Evolutionary conservation across 78 protist genomes (phyloP).

Genomic region (Dictyostelium discoideum): dicty_2.7 NC_007089.4:5913001-5913500

Average conservation of each 20-base stretch:
- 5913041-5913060: background rate
- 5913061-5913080: background rate
- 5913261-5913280: background rate
- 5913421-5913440: background rate
- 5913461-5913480: background rate
- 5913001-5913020: background rate
- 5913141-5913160: background rate
- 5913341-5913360: background rate
- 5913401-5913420: background rate
- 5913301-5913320: background rate
- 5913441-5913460: background rate
- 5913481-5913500: background rate
- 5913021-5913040: background rate
- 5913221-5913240: background rate
- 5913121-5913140: background rate
- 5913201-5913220: background rate
- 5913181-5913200: background rate
- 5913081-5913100: background rate
- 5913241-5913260: background rate
- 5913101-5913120: background rate
- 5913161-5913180: background rate
- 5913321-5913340: background rate
- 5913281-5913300: background rate
- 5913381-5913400: background rate
- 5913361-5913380: background rate